Base-by-base conservation (phyloP, 2,329 filamentous ascomycete genomes). In the Fusarium buharicum region DNA sequence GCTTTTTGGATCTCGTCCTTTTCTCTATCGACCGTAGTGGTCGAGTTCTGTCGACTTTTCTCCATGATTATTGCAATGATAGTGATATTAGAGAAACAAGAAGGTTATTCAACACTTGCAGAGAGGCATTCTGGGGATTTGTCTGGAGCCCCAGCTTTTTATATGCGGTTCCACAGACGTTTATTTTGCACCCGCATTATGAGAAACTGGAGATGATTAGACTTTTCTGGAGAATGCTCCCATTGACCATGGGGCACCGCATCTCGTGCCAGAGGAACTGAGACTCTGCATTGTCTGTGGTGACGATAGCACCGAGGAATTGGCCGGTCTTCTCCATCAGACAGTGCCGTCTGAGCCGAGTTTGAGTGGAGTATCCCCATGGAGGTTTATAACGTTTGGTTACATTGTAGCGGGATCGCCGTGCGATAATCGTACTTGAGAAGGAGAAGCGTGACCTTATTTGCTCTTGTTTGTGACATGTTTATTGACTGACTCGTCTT, bases 291-390 rank as follows among this genome's bases (percentile, higher is more conserved):
- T 43, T 45, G 47, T 43, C 46, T 47, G 58, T 44, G 48, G 48
- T 58, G 61, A 68, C 64, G 67, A 49, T 68, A 66, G 22, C 58
- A 69, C 67, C 67, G 67, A 69, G 57, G 43, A 50, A 59, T 58
- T 68, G 48, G 67, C 67, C 67, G 67, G 64, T 30, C 11, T 54
- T 38, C 47, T 62, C 62, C 62, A 66, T 66, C 48, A n/a, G 11
- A 28, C 33, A 59, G 43, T 64, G 62, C 62, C 62, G 62, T 66
- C 48, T 48, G 40, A 66, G 41, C 62, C 62, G 62, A 30, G 18
- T 54, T 17, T 41, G 17, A 22, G 56, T 65, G 50, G 61, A 48
- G 52, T 34, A 34, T 38, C 11, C 4, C 22, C 16, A 40, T 38
- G 53, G 37, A n/a, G 44, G 55, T 47, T 50, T 18, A 22, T 4